These are phyloP conservation scores for Nicotiana attenuata DNA, from an alignment of 257 asterid genomes.

Conservation along the genomic window DNA sequence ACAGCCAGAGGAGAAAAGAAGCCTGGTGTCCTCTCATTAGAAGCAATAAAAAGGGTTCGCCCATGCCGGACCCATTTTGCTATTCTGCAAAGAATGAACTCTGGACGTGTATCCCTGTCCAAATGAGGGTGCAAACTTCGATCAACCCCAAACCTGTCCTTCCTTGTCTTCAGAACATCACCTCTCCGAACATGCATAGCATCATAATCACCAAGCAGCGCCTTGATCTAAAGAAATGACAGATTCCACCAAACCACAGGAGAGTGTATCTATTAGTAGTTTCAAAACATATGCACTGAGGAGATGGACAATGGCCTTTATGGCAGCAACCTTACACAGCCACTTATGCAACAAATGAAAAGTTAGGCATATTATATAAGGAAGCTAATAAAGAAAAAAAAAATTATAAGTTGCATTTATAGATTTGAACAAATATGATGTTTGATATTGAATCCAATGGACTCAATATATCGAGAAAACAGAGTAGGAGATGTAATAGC, in stretches of 20 bases:
- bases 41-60: constrained; percentile 81
- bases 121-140: constrained; percentile 84
- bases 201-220: constrained; percentile 79
- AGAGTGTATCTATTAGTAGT: not conserved
- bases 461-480: not conserved
- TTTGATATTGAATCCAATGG: not conserved
- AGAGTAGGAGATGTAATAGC: not conserved
- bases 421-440: not conserved
- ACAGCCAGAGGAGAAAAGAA: constrained; percentile 72
- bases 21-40: constrained; percentile 79
- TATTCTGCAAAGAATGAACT: constrained; percentile 83
- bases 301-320: not conserved
- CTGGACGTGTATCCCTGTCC: constrained; percentile 88
- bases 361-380: not conserved
- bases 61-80: constrained; percentile 83
- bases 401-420: not conserved
- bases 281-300: not conserved
- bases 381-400: not conserved
- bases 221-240: constrained; percentile 51
- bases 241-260: not conserved
- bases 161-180: not conserved
- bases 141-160: constrained; percentile 77
- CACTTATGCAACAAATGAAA: not conserved
- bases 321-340: not conserved
- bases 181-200: constrained; percentile 98